Base-by-base conservation (phyloP, 371 early-diverging fungal species). In the Entomophthora muscae region DNA sequence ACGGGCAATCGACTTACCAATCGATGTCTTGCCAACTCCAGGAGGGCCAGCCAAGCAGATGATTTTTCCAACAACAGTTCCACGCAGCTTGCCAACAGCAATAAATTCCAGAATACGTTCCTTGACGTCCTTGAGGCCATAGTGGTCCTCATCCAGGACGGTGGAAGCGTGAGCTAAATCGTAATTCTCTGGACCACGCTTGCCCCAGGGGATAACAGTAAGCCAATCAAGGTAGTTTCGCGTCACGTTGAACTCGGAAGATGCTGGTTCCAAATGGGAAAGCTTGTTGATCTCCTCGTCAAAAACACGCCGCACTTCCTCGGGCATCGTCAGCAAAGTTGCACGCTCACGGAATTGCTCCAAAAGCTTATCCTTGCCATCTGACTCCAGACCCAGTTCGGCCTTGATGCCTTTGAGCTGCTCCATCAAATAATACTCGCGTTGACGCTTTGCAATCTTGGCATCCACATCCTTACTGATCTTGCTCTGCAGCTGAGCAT, bases 41-140 rank as follows among this genome's bases (percentile, higher is more conserved):
- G 98, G 98, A 23, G 98, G 98, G 13, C 98, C 98, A 10, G 85
- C 88, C 64, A 98, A 76, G 73, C 95, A 93, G 42, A 98, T 77
- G 55, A 98, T 95, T 75, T 98, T 95, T 59, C 96, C 96, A 72
- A 94, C 90, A 13, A 95, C 94, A 0, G 93, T 86, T 3, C 93
- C 93, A 32, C 93, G 76, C 58, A 96, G 76, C 68, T 92, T 92
- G 21, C 95, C 92, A n/a, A 95, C 95, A 7, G 98, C 98, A 70
- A 98, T 91, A 66, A 96, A 96, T 72, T 98, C 98, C 60, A 98
- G 73, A 67, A 98, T 96, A 23, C 98, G 82, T 66, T 96, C 94
- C 80, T 98, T 98, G 63, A 98, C 95, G 71, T 98, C 98, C 72
- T 95, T 86, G 61, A 98, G 71, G n/a, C 98, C 98, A 68, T 95